Percentiles rank a stretch among this genome's conserved stretches.
These are phyloP conservation scores for Prunus padus DNA, from an alignment of 306 rosid genomes.

Conservation along the genomic window DNA sequence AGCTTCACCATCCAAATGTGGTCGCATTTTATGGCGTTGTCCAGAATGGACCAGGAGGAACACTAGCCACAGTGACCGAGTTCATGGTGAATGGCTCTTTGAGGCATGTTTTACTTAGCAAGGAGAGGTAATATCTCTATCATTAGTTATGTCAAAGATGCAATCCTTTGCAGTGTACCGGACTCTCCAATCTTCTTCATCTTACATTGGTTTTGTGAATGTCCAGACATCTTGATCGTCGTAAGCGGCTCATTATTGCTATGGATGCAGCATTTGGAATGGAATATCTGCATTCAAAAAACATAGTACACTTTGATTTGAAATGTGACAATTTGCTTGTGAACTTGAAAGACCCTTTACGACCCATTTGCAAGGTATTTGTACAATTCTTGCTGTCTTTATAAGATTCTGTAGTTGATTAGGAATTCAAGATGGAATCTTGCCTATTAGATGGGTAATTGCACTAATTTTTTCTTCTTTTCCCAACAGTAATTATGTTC, in stretches of 20 bases:
- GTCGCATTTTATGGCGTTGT: slow-evolving; percentile 69
- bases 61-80: slow-evolving; percentile 82
- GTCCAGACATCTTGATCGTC: slow-evolving; percentile 76
- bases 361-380: slow-evolving; percentile 94
- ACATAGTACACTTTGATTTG: slow-evolving; percentile 87
- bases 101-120: slow-evolving; percentile 68
- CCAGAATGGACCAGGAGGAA: slow-evolving; percentile 81
- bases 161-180: slow-evolving; percentile 7
- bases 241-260: slow-evolving; percentile 83
- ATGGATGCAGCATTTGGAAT: slow-evolving; percentile 98
- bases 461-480: not conserved
- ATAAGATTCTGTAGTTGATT: not conserved
- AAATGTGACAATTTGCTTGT: slow-evolving; percentile 93
- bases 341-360: slow-evolving; percentile 71
- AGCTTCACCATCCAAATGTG: slow-evolving; percentile 93
- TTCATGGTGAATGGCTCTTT: slow-evolving; percentile 93
- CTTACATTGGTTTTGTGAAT: slow-evolving; percentile 18
- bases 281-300: slow-evolving; percentile 89
- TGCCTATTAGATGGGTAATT: not conserved
- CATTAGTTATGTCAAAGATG: slow-evolving; percentile 12
- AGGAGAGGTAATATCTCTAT: slow-evolving; percentile 57
- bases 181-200: slow-evolving; percentile 19
- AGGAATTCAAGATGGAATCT: not conserved
- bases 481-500: not conserved
- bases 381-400: not conserved